Conservation (phyloP, 2,329 filamentous ascomycete genomes). For the Didymella exigua region DNA sequence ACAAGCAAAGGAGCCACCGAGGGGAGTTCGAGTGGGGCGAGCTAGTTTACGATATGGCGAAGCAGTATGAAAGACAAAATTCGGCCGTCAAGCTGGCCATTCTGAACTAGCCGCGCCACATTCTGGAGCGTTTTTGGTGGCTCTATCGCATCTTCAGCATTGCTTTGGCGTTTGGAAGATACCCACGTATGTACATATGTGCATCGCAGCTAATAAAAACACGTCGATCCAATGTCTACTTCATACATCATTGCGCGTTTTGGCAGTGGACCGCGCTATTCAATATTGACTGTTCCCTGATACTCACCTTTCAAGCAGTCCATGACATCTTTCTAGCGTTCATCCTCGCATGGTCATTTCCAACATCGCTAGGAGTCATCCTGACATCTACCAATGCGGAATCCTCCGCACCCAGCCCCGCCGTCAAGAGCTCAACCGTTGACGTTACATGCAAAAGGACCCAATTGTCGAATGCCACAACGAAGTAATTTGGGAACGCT, state of each 20-base stretch:
- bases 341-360: neutral
- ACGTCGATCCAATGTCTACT: neutral
- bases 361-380: neutral
- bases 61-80: constrained; percentile 32
- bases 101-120: constrained; percentile 14
- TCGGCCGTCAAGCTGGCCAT: constrained; percentile 27
- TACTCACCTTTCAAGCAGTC: neutral
- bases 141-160: constrained; percentile 14
- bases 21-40: constrained; percentile 73
- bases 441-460: neutral
- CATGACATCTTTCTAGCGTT: neutral
- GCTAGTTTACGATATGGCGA: constrained; percentile 54
- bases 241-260: neutral
- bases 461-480: neutral
- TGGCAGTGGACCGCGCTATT: neutral
- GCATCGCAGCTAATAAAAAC: constrained; percentile 10
- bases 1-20: constrained; percentile 67
- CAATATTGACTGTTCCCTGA: too few species aligned
- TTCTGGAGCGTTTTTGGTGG: neutral
- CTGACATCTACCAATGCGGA: neutral
- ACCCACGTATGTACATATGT: constrained; percentile 22
- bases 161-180: constrained; percentile 28
- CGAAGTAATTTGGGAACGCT: neutral
- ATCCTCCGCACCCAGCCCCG: neutral
- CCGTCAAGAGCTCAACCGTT: neutral